These are phyloP conservation scores for Phytopythium vexans DNA, from an alignment of 352 stramenopile species.

Conservation along the genomic window DNA sequence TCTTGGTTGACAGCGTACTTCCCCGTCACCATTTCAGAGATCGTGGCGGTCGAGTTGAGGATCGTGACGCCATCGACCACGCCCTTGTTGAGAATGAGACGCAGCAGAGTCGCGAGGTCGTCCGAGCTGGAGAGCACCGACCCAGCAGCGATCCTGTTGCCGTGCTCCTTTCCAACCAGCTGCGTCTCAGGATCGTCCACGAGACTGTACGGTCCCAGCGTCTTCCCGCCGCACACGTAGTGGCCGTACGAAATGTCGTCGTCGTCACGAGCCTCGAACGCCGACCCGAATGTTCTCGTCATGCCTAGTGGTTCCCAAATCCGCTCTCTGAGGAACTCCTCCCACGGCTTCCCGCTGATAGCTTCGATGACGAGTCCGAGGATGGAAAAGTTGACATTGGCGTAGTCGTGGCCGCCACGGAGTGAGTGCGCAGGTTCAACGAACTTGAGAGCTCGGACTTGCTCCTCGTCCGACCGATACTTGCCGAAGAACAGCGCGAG, in stretches of 20 bases:
- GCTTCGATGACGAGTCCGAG: slow-evolving; percentile 54
- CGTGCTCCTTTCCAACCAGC: slow-evolving; percentile 15
- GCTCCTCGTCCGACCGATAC: slow-evolving; percentile 32
- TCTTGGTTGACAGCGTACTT: slow-evolving; percentile 37
- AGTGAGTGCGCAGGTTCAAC: slow-evolving; percentile 39
- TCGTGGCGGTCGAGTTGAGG: slow-evolving; percentile 32
- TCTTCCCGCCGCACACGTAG: slow-evolving; percentile 38
- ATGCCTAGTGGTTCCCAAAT: slow-evolving; percentile 60
- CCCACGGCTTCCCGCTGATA: slow-evolving; percentile 43
- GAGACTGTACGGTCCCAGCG: slow-evolving; percentile 45
- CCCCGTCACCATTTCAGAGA: slow-evolving; percentile 57
- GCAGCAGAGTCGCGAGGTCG: slow-evolving; percentile 55
- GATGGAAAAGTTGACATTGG: slow-evolving; percentile 63
- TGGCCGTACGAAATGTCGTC: slow-evolving; percentile 42
- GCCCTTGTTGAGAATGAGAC: slow-evolving; percentile 63
- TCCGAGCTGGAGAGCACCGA: slow-evolving; percentile 49
- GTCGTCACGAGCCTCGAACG: slow-evolving; percentile 18
- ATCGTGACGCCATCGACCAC: slow-evolving; percentile 43
- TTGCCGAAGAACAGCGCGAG: slow-evolving; percentile 25
- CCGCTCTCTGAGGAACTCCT: slow-evolving; percentile 40
- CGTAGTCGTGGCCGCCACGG: slow-evolving; percentile 49
- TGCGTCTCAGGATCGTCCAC: slow-evolving; percentile 26
- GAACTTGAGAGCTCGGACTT: slow-evolving; percentile 31
- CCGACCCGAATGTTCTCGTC: slow-evolving; percentile 44
- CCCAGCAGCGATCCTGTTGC: slow-evolving; percentile 32